phyloP scores from a whole-genome alignment of 2,329 filamentous ascomycete genomes.

The Trichoderma sp. region DNA sequence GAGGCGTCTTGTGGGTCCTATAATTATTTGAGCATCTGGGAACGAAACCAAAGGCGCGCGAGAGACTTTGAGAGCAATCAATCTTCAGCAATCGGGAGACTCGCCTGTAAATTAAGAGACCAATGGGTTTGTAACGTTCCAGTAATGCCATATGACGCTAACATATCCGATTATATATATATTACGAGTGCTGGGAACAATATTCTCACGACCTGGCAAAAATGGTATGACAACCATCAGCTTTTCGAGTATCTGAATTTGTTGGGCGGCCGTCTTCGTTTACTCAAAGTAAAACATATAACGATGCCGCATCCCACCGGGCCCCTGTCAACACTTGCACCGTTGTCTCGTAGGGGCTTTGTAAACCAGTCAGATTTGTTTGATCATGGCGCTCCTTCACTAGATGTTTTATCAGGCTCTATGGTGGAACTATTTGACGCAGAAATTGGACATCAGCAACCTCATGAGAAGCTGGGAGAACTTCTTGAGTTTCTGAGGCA shows the following conservation, averaged over 20 bases:
- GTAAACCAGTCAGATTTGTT: background rate
- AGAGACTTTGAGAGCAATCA: background rate
- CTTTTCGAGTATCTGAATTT: background rate
- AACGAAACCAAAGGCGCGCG: background rate
- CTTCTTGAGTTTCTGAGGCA: background rate
- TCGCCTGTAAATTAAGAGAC: background rate
- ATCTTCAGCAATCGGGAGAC: background rate
- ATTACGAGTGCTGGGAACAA: background rate
- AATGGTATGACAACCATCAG: background rate
- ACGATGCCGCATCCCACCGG: background rate
- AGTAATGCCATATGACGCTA: background rate
- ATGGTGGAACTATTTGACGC: background rate
- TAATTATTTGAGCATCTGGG: background rate
- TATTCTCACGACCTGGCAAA: background rate
- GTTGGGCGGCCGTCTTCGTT: background rate
- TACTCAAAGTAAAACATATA: background rate
- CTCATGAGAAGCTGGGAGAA: background rate
- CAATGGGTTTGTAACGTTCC: background rate
- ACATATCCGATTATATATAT: background rate
- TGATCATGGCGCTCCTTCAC: background rate
- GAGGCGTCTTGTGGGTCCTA: background rate
- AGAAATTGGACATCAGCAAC: accelerated
- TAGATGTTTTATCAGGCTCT: background rate
- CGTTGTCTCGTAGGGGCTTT: background rate
- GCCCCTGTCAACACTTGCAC: background rate